Base-by-base conservation (phyloP, 1,284 basidiomycete species). In the Irpex lacteus region DNA sequence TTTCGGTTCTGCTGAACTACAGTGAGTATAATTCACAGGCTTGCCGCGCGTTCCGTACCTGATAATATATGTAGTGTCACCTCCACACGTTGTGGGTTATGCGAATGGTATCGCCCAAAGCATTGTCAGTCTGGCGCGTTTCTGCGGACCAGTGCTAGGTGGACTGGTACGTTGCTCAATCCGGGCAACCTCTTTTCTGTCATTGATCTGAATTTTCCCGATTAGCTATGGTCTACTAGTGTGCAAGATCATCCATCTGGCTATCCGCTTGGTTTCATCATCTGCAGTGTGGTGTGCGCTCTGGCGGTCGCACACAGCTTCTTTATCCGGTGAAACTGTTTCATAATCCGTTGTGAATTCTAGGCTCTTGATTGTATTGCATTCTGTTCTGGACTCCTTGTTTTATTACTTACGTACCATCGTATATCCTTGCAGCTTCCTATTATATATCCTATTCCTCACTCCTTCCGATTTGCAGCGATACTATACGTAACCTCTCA, bases 51-150 rank as follows among this genome's bases (percentile, higher is more conserved):
- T 44, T 56, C 58, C n/a, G 26, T 56, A 8, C 13, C 54, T 56
- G 34, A 56, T 56, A 7, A 56, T 36, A 4, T 56, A 1, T 21
- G 50, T 63, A 93, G 91, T 93, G 90, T 91, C 91, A 0, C 92
- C 91, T 7, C 92, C 91, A 5, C 82, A 81, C 62, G 83, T 89
- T 15, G 84, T 94, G 32, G 90, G 91, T 15, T 85, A 88, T 65
- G 89, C 91, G 2, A 94, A 94, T 70, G 92, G 92, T 18, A 85
- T 91, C 49, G 91, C 90, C 0, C 91, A 94, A 74, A 92, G 90
- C 72, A 91, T 92, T 49, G 92, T 92, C 68, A 92, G 90, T 72
- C 83, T 94, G 37, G 91, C 91, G 18, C 85, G 91, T 47, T 93
- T 90, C 74, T 70, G 89, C 38, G 91, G 91, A 15, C 91, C 91